Evolutionary conservation across 257 asterid species (phyloP), one percentile per base, ranked within the genome.

Genomic region (Solanum verrucosum): DNA sequence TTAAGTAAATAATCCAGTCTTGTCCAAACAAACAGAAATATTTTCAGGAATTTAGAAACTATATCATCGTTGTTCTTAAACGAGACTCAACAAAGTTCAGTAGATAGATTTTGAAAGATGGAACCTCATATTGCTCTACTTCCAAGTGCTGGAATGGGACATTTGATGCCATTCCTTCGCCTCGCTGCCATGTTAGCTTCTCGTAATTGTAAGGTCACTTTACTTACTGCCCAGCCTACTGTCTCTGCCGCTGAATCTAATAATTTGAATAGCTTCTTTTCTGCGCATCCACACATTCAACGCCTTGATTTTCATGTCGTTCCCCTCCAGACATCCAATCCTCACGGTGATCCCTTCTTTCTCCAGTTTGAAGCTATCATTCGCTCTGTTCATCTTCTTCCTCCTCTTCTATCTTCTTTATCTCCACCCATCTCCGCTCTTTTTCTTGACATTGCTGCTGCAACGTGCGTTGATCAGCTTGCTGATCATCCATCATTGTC

Each of bases 101-200:
- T 35, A 35, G 52, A 35, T 35, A 74, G 20, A 74, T 10, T 35
- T 74, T 35, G 31, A 35, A 37, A 37, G 84, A 77, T 77, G 84
- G 84, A 77, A 77, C 34, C 84, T 77, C 84, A 77, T n/a, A 52
- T 38, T 1, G 83, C 31, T n/a, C 83, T 90, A 60, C 78, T 91
- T 75, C 92, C 93, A 7, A 90, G 94, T 67, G 92, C 83, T 20
- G 87, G 93, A 83, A 75, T 74, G 31, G 91, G 92, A 9, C 89
- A 87, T 70, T 35, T 72, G 78, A 46, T 65, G 60, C 91, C 89
- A 23, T 87, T 90, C 46, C 29, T 87, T 85, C 90, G 88, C 27
- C 88, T 92, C 3, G 92, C 94, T 56, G 46, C 84, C 49, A 67
- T 35, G 89, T 59, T 91, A 65, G 89, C 91, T 34, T 88, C 92